Evolutionary conservation across 1,139 yeast genomes (phyloP).

Genomic region (Lodderomyces pseudojiufengensis): DNA sequence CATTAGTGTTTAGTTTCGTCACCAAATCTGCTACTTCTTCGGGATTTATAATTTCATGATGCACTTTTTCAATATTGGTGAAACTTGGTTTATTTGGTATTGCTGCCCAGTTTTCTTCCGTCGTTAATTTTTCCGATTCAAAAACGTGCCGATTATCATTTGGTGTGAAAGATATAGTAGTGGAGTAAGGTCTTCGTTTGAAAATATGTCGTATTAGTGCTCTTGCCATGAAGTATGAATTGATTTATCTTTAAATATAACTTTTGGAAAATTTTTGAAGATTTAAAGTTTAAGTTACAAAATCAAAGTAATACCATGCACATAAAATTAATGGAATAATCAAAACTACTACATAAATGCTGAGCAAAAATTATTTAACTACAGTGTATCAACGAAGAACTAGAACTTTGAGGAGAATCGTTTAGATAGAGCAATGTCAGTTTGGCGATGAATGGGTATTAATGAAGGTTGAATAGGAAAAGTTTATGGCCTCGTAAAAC

Average conservation of each 20-base stretch:
- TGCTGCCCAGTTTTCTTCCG: constrained; percentile 31
- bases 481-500: no score
- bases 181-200: constrained; percentile 11
- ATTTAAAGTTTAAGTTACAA: no score
- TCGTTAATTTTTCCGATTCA: constrained; percentile 31
- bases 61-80: constrained; percentile 18
- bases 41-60: constrained; percentile 34
- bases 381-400: no score
- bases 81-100: constrained; percentile 30
- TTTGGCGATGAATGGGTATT: no score
- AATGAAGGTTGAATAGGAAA: no score
- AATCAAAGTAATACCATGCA: no score
- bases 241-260: background rate
- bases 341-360: no score
- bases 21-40: constrained; percentile 33
- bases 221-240: constrained; percentile 1
- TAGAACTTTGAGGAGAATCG: no score
- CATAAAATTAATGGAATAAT: no score
- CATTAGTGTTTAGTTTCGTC: constrained; percentile 25
- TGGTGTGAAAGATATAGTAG: constrained; percentile 32
- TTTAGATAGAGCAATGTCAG: no score
- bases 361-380: no score
- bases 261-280: background rate
- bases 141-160: constrained; percentile 29
- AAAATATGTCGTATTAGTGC: constrained; percentile 4